Conservation (phyloP, 2,329 filamentous ascomycete genomes). For the Paracorniculantispora psalliotae region DNA sequence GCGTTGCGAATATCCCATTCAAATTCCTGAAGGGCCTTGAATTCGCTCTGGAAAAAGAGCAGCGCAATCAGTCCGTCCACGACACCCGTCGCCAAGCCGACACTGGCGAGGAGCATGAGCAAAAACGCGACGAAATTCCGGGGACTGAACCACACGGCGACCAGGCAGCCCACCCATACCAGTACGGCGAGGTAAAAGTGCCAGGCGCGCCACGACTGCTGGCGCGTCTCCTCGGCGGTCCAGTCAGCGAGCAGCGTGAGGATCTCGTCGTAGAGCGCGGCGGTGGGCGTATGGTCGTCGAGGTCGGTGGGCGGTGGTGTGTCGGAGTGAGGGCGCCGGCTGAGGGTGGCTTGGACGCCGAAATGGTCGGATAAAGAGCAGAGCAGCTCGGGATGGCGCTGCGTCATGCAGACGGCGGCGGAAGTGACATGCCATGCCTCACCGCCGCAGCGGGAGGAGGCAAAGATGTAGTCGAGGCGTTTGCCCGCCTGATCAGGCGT, state of each 20-base stretch:
- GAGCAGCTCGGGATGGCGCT: slow-evolving; percentile 71
- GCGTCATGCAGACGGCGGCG: slow-evolving; percentile 71
- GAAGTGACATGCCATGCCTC: slow-evolving; percentile 63
- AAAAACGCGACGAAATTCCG: slow-evolving; percentile 73
- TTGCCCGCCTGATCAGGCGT: slow-evolving; percentile 71
- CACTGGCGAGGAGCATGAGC: slow-evolving; percentile 71
- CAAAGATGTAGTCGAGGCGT: slow-evolving; percentile 91
- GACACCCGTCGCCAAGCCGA: slow-evolving; percentile 70
- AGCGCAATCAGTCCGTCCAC: slow-evolving; percentile 82
- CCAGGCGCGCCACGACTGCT: slow-evolving; percentile 64
- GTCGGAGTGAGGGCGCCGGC: slow-evolving; percentile 18
- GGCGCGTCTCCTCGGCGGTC: slow-evolving; percentile 61
- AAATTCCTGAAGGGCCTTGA: slow-evolving; percentile 82
- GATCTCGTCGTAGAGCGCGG: slow-evolving; percentile 9
- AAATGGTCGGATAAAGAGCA: slow-evolving; percentile 96
- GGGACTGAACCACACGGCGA: slow-evolving; percentile 83
- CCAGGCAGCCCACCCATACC: slow-evolving; percentile 66
- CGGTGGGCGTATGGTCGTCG: slow-evolving; percentile 15
- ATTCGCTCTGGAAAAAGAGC: slow-evolving; percentile 79
- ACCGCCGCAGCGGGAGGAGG: slow-evolving; percentile 38
- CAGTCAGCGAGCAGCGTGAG: slow-evolving; percentile 52
- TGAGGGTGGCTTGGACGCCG: slow-evolving; percentile 75
- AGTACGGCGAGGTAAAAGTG: slow-evolving; percentile 69
- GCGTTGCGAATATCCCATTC: slow-evolving; percentile 84
- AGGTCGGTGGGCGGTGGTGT: slow-evolving; percentile 1